Evolutionary conservation across 345 rosid genomes (phyloP), one percentile per base, ranked within the genome.

Genomic region (Cardamine resedifolia): DNA sequence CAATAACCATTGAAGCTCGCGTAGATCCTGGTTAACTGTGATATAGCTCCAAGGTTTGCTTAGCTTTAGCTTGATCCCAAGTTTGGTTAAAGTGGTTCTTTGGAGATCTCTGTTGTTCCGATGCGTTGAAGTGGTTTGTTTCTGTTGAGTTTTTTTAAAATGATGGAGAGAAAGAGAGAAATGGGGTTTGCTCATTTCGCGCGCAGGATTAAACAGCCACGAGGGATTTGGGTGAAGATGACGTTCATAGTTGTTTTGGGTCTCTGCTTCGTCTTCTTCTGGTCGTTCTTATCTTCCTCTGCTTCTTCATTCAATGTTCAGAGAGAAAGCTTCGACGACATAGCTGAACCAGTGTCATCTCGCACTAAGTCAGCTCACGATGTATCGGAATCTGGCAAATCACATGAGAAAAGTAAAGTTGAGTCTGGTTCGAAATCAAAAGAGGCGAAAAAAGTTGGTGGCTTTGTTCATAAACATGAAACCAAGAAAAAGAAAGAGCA

Each of bases 241-340:
- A 55, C 88, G 2, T 86, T 90, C 11, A 83, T 89, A 6, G 92
- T 85, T 23, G 79, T 91, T 43, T 72, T 88, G 80, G 97, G 97
- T 67, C 87, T 94, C 49, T 89, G 98, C 71, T 94, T 94, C 74
- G 81, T 89, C 21, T 81, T 91, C 66, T 78, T 88, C 63, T 91
- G 98, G 98, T 86, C 89, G 0, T 74, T 88, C 71, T 85, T 86
- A 58, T 79, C 87, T 64, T 75, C 98, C 67, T 86, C 88, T 30
- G 78, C 87, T 62, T 89, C 90, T 27, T 79, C 85, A 2, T 83
- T 85, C 70, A 80, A 66, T 74, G 92, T 83, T 55, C 74, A 68
- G 33, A 88, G 95, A 56, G 88, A 89, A 64, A 94, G 90, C 84
- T 94, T 94, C 62, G 96, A 88, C 24, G 98, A 94, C 53, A 86